Base-by-base conservation (phyloP, 2,329 filamentous ascomycete species). In the Fusarium nanum region DNA sequence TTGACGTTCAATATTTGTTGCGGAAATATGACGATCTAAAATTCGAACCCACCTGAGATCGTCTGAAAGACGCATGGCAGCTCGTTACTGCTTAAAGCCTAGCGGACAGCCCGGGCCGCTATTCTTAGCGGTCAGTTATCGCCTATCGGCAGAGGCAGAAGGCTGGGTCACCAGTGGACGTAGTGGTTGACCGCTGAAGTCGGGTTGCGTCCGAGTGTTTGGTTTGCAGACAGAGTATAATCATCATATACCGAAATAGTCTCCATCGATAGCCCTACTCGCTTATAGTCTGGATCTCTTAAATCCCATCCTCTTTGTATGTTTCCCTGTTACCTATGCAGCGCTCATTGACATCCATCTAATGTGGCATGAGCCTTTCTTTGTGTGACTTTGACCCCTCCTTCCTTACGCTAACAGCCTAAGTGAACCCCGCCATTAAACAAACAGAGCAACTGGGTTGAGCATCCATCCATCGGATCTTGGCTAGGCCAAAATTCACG, bases 31-130 rank as follows among this genome's bases (percentile, higher is more conserved):
- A 67, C 49, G 34, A 58, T 54, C 42, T 47, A 63, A 72, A 69
- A 56, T 64, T 49, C 44, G 30, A 50, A 48, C 59, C 49, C 59
- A 58, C 56, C 41, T 53, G 32, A 48, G 54, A 23, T 47, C 20
- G 41, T 25, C 55, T 57, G 42, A 23, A 42, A 18, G 48, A 27
- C 27, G 44, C 44, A 48, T 63, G 41, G 25, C 54, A 75, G 73
- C 73, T 76, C 46, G 54, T 70, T 76, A 37, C 74, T 65, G 30
- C 40, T 73, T 75, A 45, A 27, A 67, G 74, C 62, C 57, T 76
- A 76, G 74, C 61, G 64, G 41, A 37, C 48, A 48, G 63, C 49
- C 73, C 56, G 49, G 66, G 58, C 72, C 70, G 64, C 72, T 65
- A 54, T 60, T 56, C 37, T 70, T 74, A 67, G 68, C 60, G 49